Conservation (phyloP, 345 rosid species). For the Dovyalis caffra region DNA sequence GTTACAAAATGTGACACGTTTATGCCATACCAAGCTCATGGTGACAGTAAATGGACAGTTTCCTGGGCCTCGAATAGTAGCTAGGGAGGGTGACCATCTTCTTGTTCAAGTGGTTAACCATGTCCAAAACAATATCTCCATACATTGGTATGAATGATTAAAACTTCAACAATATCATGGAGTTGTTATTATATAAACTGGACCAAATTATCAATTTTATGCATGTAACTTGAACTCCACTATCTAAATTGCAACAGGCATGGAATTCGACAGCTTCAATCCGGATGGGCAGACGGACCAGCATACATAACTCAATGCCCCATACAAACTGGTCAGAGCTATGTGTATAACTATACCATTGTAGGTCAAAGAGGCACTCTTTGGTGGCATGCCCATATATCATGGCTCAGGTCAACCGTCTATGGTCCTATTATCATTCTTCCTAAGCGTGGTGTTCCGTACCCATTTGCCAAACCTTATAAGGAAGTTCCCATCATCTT, state of each 20-base stretch:
- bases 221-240: background rate
- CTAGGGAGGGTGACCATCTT: slow-evolving; percentile 30
- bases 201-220: background rate
- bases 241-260: background rate
- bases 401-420: slow-evolving; percentile 27
- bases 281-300: slow-evolving; percentile 1
- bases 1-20: slow-evolving; percentile 26
- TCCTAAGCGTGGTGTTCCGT: slow-evolving; percentile 27
- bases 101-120: slow-evolving; percentile 25
- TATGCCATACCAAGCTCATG: slow-evolving; percentile 29
- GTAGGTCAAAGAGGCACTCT: slow-evolving; percentile 32
- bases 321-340: slow-evolving; percentile 21
- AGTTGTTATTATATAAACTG: no score
- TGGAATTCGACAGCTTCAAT: background rate
- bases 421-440: slow-evolving; percentile 30
- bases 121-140: slow-evolving; percentile 25
- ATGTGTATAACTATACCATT: slow-evolving; percentile 25
- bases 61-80: slow-evolving; percentile 28
- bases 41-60: slow-evolving; percentile 30
- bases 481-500: slow-evolving; percentile 28
- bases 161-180: background rate
- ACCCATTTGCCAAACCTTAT: slow-evolving; percentile 26
- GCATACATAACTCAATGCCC: slow-evolving; percentile 32
- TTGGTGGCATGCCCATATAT: slow-evolving; percentile 30
- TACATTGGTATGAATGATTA: slow-evolving; percentile 18